Base-by-base conservation (phyloP, 129 eudicot species). In the Helichrysum umbraculigerum region DNA sequence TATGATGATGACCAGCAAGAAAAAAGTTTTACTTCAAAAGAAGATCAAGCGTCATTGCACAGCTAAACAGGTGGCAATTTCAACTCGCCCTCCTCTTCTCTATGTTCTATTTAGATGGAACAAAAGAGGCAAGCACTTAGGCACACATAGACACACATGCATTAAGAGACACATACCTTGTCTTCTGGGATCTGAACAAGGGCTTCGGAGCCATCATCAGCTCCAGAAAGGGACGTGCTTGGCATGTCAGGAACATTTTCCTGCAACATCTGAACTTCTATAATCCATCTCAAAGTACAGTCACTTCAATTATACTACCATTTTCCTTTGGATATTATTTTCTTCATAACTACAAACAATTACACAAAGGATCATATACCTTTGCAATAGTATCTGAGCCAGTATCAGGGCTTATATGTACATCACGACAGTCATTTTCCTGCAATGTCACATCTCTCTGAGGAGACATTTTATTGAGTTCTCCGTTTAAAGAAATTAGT, bases 361-460 rank as follows among this genome's bases (percentile, higher is more conserved):
- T 30, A 22, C 42, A 12, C 34, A 63, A 65, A 50, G 3, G 37
- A 47, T 52, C 73, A 61, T 75, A 73, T 83, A 83, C 97, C 93
- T 91, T 68, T 57, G 84, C 39, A 29, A 51, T 50, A 19, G 83
- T 78, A 77, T 75, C 83, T 71, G 83, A 76, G 66, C 62, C 79
- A 32, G 72, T 66, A 82, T 85, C 89, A 76, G 81, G 82, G 79
- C 66, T 91, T 71, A 83, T 70, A 80, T 83, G 92, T 72, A 91
- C 95, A 87, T 88, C 94, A 78, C 84, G 91, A 71, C 90, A 87
- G 83, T 91, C 95, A 74, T 75, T 83, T 70, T 83, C 90, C 51
- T 61, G 86, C 20, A 75, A 59, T 6, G 70, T 61, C 28, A 15
- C 15, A 52, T 83, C 86, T 63, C 33, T 29, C 35, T 67, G 78